A percentile compares a stretch with the other conserved stretches of the same genome.
Evolutionary conservation across 1,284 basidiomycete genomes (phyloP).

Genomic region (Apiotrichum gracile): DNA sequence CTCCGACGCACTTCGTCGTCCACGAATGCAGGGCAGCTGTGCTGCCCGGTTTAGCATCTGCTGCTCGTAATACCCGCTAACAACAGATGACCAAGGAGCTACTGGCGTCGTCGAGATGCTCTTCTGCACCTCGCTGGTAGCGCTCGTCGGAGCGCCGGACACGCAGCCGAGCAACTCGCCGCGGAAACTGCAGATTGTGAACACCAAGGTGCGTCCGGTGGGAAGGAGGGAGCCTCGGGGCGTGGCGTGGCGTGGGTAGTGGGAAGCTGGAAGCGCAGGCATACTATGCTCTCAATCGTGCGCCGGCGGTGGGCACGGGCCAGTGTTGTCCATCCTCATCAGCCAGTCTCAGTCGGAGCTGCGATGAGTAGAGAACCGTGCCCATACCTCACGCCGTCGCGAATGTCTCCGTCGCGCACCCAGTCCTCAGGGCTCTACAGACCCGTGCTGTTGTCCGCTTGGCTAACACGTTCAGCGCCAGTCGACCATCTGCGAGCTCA

Average conservation of each 20-base stretch:
- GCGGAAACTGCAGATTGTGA: conserved; percentile 91
- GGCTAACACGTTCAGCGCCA: conserved; percentile 60
- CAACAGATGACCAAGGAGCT: conserved; percentile 68
- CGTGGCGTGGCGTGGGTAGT: background rate
- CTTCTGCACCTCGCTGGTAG: conserved; percentile 96
- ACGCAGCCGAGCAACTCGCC: conserved; percentile 73
- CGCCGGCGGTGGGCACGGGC: too few relatives aligned
- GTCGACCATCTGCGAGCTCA: conserved; percentile 96
- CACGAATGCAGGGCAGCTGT: too few relatives aligned
- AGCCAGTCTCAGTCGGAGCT: too few relatives aligned
- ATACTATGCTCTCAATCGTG: too few relatives aligned
- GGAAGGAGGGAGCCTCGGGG: background rate
- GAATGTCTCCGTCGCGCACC: background rate
- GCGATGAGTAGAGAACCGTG: too few relatives aligned
- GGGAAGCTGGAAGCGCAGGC: background rate
- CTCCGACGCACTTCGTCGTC: too few relatives aligned
- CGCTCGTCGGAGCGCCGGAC: conserved; percentile 90
- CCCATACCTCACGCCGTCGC: too few relatives aligned
- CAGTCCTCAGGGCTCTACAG: background rate
- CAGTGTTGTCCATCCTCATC: too few relatives aligned
- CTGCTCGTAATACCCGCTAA: too few relatives aligned
- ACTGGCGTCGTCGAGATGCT: conserved; percentile 97
- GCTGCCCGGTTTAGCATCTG: too few relatives aligned
- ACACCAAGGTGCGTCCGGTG: conserved; percentile 70
- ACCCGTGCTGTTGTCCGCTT: background rate